phyloP scores from a whole-genome alignment of 495 filamentous ascomycete species.

The Penicillium antarcticum region DNA sequence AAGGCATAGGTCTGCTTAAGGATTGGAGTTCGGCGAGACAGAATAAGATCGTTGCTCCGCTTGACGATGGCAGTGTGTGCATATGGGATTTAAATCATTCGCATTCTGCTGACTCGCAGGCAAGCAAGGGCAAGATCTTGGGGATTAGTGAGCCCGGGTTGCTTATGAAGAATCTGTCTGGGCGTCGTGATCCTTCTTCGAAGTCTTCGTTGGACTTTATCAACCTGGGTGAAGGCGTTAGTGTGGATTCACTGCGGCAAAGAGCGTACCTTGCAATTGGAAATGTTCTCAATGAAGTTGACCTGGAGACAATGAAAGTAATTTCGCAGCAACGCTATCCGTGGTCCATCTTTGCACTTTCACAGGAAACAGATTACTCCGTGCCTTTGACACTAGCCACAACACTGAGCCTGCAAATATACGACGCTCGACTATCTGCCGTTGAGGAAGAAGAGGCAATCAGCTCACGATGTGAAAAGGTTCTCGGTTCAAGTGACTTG shows the following conservation, averaged over 20 bases:
- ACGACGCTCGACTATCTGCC: constrained; percentile 64
- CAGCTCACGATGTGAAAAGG: constrained; percentile 38
- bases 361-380: constrained; percentile 63
- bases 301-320: constrained; percentile 72
- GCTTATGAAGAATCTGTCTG: constrained; percentile 47
- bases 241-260: constrained; percentile 67
- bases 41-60: constrained; percentile 67
- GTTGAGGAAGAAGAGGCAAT: constrained; percentile 42
- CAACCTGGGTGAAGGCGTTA: constrained; percentile 80
- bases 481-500: constrained; percentile 21
- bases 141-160: constrained; percentile 63
- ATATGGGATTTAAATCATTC: constrained; percentile 77
- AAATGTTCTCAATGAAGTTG: constrained; percentile 74
- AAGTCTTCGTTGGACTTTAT: constrained; percentile 53
- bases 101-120: constrained; percentile 34
- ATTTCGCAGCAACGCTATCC: constrained; percentile 72
- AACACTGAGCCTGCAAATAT: constrained; percentile 74
- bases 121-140: constrained; percentile 60
- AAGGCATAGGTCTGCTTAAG: constrained; percentile 62
- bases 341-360: constrained; percentile 80
- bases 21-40: constrained; percentile 46
- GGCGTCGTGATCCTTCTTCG: constrained; percentile 39
- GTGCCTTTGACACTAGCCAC: constrained; percentile 85
- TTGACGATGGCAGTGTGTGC: constrained; percentile 83
- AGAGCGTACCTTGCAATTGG: constrained; percentile 76